These are phyloP conservation scores for Cyberlindnera meyerae DNA, from an alignment of 805 yeast genomes.

Conservation along the genomic window DNA sequence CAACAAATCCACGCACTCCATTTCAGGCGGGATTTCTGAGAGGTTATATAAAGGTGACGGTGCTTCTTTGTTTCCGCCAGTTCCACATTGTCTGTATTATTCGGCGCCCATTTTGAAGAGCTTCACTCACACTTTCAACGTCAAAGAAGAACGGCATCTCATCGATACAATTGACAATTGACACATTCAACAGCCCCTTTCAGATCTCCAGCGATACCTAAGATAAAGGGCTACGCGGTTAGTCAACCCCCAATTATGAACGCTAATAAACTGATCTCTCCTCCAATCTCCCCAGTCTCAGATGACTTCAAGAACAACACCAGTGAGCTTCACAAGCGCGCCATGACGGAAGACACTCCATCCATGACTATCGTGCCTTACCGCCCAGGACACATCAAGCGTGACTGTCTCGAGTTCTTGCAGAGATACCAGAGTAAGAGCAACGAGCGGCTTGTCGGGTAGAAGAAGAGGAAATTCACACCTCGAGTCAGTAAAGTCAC, in stretches of 20 bases:
- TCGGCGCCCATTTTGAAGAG: not conserved
- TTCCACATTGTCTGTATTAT: too few species aligned
- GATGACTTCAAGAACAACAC: too few species aligned
- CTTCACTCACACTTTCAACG: not conserved
- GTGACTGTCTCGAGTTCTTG: slow-evolving; percentile 2
- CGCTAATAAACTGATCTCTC: slow-evolving; percentile 10
- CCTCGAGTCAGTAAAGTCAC: slow-evolving; percentile 2
- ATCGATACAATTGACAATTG: too few species aligned
- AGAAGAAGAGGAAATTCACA: slow-evolving; percentile 2
- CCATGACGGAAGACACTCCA: not conserved
- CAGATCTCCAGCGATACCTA: too few species aligned
- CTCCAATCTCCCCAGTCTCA: slow-evolving; percentile 22
- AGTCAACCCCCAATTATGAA: not conserved
- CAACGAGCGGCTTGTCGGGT: not conserved
- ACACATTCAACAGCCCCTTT: too few species aligned
- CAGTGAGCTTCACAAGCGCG: too few species aligned
- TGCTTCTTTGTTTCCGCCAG: too few species aligned
- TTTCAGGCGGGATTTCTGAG: not conserved
- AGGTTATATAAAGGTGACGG: too few species aligned
- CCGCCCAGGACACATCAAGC: slow-evolving; percentile 2
- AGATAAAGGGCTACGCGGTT: too few species aligned
- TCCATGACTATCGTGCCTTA: slow-evolving; percentile 2
- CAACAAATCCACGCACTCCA: not conserved
- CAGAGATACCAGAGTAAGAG: slow-evolving; percentile 1
- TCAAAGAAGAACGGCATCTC: too few species aligned